Percentiles rank a stretch among this genome's conserved stretches.
Evolutionary conservation across 805 yeast species (phyloP).

Genomic region (Myxozyma kluyveri): DNA sequence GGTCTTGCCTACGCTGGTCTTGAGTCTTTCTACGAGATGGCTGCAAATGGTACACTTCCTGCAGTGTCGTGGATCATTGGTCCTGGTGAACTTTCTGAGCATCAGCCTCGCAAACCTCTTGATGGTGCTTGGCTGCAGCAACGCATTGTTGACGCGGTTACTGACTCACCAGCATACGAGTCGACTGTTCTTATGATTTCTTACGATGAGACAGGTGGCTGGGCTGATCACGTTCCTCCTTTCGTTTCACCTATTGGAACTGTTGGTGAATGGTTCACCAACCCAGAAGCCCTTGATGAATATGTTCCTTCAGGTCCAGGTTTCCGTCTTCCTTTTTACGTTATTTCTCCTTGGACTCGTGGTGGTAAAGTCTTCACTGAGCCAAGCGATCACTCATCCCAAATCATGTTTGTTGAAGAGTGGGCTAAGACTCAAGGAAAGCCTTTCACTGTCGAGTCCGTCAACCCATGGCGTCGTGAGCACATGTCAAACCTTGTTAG

Average conservation of each 20-base stretch:
- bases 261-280: slow-evolving; percentile 30
- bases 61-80: slow-evolving; percentile 29
- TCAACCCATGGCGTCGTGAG: slow-evolving; percentile 31
- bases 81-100: slow-evolving; percentile 31
- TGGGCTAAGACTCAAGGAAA: slow-evolving; percentile 29
- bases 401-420: slow-evolving; percentile 28
- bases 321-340: slow-evolving; percentile 31
- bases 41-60: slow-evolving; percentile 32
- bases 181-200: slow-evolving; percentile 30
- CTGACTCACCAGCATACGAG: slow-evolving; percentile 25
- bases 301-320: slow-evolving; percentile 34
- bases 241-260: slow-evolving; percentile 30
- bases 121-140: slow-evolving; percentile 33
- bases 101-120: slow-evolving; percentile 29
- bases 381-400: slow-evolving; percentile 32
- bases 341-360: slow-evolving; percentile 32
- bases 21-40: slow-evolving; percentile 26
- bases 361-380: slow-evolving; percentile 31
- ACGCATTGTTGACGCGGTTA: slow-evolving; percentile 28
- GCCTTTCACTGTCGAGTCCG: slow-evolving; percentile 11
- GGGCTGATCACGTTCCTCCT: slow-evolving; percentile 33
- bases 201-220: slow-evolving; percentile 35
- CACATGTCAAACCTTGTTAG: slow-evolving; percentile 30
- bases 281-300: slow-evolving; percentile 19
- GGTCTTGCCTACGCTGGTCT: slow-evolving; percentile 26